These are phyloP conservation scores for Rhynchosporium secalis DNA, from an alignment of 2,329 filamentous ascomycete genomes.

Conservation along the genomic window DNA sequence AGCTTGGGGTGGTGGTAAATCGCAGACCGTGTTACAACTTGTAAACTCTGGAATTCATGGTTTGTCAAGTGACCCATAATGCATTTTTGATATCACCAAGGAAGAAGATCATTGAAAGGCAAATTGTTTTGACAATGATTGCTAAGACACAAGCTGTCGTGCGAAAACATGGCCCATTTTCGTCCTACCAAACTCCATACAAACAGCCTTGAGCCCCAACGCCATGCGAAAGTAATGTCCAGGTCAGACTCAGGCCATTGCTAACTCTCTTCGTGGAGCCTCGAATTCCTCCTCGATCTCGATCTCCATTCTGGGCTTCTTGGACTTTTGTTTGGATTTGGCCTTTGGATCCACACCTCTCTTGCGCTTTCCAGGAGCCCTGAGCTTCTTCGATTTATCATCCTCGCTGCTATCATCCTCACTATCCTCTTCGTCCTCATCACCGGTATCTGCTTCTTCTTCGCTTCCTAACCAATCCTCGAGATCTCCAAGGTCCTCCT, in stretches of 20 bases:
- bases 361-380: constrained; percentile 54
- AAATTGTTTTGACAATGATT: not conserved
- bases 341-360: constrained; percentile 37
- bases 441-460: constrained; percentile 45
- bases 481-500: constrained; percentile 75
- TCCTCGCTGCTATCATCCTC: constrained; percentile 51
- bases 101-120: not conserved
- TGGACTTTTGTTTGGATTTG: constrained; percentile 49
- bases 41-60: too few relatives aligned
- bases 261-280: constrained; percentile 36
- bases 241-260: constrained; percentile 19
- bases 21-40: too few relatives aligned
- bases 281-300: constrained; percentile 73
- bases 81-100: too few relatives aligned
- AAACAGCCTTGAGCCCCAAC: constrained; percentile 21
- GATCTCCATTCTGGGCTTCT: constrained; percentile 57
- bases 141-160: not conserved
- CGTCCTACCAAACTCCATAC: constrained; percentile 13
- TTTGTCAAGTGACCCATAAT: too few relatives aligned
- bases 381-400: constrained; percentile 58
- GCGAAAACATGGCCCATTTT: constrained; percentile 12
- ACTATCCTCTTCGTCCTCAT: constrained; percentile 56
- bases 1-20: too few relatives aligned
- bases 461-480: constrained; percentile 91
- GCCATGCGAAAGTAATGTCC: constrained; percentile 19